Evolutionary conservation across 768 basidiomycete genomes (phyloP).

Genomic region (Podaxis sp.): DNA sequence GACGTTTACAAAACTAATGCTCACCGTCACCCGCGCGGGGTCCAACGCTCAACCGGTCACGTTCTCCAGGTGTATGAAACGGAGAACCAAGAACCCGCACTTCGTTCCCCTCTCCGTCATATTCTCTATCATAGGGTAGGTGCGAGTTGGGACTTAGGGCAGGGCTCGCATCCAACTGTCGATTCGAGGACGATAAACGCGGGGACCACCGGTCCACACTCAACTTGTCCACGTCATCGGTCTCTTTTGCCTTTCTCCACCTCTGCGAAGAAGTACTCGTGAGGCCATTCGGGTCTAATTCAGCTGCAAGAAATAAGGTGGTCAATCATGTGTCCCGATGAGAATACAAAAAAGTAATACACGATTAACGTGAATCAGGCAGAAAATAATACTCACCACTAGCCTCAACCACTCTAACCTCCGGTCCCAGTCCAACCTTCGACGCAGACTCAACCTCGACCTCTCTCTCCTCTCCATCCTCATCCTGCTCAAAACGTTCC

Average conservation of each 20-base stretch:
- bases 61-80: neutral
- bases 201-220: neutral
- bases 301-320: neutral
- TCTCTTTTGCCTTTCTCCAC: neutral
- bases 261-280: neutral
- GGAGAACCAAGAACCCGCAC: constrained; percentile 7
- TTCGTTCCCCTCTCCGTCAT: neutral
- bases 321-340: neutral
- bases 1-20: neutral
- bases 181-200: neutral
- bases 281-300: neutral
- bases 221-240: neutral
- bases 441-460: neutral
- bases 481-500: neutral
- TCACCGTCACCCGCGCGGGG: neutral
- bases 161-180: neutral
- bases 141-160: neutral
- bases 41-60: neutral
- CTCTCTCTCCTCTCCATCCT: neutral
- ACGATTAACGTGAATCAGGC: neutral
- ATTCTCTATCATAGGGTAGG: neutral
- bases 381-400: constrained; percentile 4
- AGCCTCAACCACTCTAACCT: constrained; percentile 10
- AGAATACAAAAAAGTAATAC: neutral
- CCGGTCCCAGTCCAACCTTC: neutral